Evolutionary conservation across 352 stramenopile species (phyloP), one percentile per base, ranked within the genome.

Genomic region (Globisporangium mamillatum): DNA sequence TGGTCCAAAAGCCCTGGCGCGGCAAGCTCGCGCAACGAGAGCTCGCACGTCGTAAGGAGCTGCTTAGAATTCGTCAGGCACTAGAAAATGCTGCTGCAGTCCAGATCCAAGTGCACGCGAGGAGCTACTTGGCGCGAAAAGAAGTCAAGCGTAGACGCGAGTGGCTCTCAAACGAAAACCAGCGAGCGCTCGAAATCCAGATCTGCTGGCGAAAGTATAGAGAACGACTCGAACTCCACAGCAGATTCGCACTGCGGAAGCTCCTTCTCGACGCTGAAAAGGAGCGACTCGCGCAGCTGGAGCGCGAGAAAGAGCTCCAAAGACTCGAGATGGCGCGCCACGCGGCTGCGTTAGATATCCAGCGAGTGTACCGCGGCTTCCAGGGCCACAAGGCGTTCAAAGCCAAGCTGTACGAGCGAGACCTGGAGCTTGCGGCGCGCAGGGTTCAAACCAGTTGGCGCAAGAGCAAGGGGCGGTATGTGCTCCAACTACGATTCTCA

Each of bases 361-460:
- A 90, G 56, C 85, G 80, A 7, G 57, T 86, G 3, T 68, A 71
- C 20, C 74, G 81, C 2, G 74, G 84, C 0, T 75, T 86, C 20
- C 54, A 79, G 2, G 79, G 68, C 0, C 57, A 80, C 1, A 70
- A 67, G 29, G 38, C 72, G 1, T 82, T 75, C 5, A 32, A 56
- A 9, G 67, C 56, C 6, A 73, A 63, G 32, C 18, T 75, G 0
- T 52, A 57, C 20, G 67, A 64, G 2, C 62, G 66, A 46, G 52
- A 56, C 4, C 69, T 76, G 50, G 75, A 84, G 0, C 62, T 73
- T 18, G 81, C 81, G 1, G 79, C 69, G 14, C 69, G 77, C 0
- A 79, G 69, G 9, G 64, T 90, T 3, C 80, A 92, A 63, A 71
- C 66, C 0, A 83, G 77, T 63, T 90, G 82, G 77, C 77, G 81